A percentile compares a stretch with the other conserved stretches of the same genome.
Evolutionary conservation across 139 green algal genomes (phyloP).

Genomic region (Picochlorum sp.): DNA sequence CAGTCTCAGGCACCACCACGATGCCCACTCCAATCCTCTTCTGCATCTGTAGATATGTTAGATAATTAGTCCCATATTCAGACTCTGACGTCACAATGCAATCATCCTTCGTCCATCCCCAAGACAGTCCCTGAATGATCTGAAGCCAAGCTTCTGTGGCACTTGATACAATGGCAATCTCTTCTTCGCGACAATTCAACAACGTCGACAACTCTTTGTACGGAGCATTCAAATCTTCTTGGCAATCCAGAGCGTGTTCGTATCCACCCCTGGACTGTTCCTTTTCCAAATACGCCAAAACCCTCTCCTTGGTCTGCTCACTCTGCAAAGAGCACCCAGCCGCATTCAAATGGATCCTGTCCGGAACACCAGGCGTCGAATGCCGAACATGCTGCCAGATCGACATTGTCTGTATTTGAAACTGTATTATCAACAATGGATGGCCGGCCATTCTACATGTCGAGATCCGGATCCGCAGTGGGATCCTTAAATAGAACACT

Average conservation of each 20-base stretch:
- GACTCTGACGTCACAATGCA: conserved; percentile 40
- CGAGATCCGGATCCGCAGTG: too few species aligned
- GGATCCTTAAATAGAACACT: too few species aligned
- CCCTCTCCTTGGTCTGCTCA: conserved; percentile 20
- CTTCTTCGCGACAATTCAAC: conserved; percentile 42
- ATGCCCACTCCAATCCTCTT: conserved; percentile 33
- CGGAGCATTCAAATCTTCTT: conserved; percentile 22
- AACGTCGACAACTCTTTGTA: conserved; percentile 43
- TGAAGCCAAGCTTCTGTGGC: conserved; percentile 50
- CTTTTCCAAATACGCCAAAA: conserved; percentile 22
- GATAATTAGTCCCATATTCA: conserved; percentile 64
- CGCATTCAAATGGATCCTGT: conserved; percentile 35
- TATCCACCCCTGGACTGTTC: conserved; percentile 33
- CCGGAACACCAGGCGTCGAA: not conserved
- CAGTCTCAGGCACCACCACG: conserved; percentile 44
- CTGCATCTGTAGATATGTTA: conserved; percentile 50
- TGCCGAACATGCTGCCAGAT: not conserved
- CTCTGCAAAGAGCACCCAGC: conserved; percentile 31
- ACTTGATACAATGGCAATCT: conserved; percentile 44
- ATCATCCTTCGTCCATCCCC: conserved; percentile 37
- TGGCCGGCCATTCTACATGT: too few species aligned
- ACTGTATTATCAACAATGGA: too few species aligned
- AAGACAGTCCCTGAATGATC: conserved; percentile 51
- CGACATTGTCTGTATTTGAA: too few species aligned
- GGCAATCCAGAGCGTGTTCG: conserved; percentile 17